Percentiles rank a stretch among this genome's conserved stretches.
Evolutionary conservation across 106 monocot species (phyloP).

Genomic region (Apostasia shenzhenica): DNA sequence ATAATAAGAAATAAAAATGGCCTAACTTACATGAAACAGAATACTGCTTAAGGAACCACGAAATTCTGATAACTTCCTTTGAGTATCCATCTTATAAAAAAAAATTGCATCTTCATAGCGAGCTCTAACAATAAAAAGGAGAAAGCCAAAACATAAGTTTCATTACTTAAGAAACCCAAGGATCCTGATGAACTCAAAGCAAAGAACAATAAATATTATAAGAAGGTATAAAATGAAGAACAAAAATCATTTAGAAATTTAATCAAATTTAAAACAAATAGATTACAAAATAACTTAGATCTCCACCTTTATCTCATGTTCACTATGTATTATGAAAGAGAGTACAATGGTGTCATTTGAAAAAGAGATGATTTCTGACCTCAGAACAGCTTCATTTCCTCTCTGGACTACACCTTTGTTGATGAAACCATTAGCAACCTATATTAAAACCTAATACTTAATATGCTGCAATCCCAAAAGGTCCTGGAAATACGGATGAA

Average conservation of each 20-base stretch:
- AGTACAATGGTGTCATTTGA: background rate
- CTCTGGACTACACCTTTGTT: constrained; percentile 61
- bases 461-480: background rate
- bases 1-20: background rate
- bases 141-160: background rate
- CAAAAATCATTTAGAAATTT: background rate
- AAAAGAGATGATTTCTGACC: constrained; percentile 24
- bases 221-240: background rate
- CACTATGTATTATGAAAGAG: too few species aligned
- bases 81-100: constrained; percentile 83
- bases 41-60: constrained; percentile 67
- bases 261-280: background rate
- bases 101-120: constrained; percentile 97
- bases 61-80: constrained; percentile 73
- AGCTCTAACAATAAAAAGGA: constrained; percentile 45
- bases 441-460: constrained; percentile 7
- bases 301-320: too few species aligned
- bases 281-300: too few species aligned
- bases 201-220: background rate
- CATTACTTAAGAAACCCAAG: background rate
- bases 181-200: background rate
- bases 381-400: constrained; percentile 97
- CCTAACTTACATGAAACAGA: constrained; percentile 87
- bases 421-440: constrained; percentile 89
- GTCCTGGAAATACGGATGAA: background rate